These are phyloP conservation scores for Claviceps monticola DNA, from an alignment of 2,329 filamentous ascomycete species.

Conservation along the genomic window DNA sequence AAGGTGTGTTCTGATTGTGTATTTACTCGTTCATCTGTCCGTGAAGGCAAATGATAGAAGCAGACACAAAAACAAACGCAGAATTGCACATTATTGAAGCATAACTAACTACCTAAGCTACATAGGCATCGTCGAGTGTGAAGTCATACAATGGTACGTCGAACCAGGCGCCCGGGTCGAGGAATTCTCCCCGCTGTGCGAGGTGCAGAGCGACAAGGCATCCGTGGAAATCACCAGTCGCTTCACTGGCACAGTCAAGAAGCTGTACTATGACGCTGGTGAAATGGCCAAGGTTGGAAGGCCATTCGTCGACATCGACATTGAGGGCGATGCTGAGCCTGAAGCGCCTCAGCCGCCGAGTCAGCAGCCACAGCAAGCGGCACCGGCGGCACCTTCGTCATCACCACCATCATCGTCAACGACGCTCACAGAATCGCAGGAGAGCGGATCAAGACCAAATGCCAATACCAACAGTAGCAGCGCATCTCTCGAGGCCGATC, in stretches of 20 bases:
- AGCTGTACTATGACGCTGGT: conserved; percentile 85
- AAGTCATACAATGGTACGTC: conserved; percentile 99
- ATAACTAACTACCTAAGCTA: too few species aligned
- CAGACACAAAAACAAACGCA: too few species aligned
- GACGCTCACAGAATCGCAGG: not conserved
- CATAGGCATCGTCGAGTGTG: conserved; percentile 88
- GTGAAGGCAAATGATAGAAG: too few species aligned
- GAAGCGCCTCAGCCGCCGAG: conserved; percentile 9
- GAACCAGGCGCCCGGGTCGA: conserved; percentile 90
- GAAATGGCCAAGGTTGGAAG: conserved; percentile 95
- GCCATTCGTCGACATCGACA: conserved; percentile 89
- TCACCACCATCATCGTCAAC: conserved; percentile 10
- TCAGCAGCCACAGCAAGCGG: not conserved
- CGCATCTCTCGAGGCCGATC: conserved; percentile 1
- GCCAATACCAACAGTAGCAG: not conserved
- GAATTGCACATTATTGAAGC: too few species aligned
- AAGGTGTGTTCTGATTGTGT: conserved; percentile 39
- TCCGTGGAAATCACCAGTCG: conserved; percentile 84
- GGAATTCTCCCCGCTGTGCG: conserved; percentile 94
- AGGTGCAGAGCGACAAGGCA: conserved; percentile 97
- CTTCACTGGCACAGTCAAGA: conserved; percentile 91
- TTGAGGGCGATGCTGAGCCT: conserved; percentile 56
- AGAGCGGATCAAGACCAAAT: not conserved
- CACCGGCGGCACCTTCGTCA: conserved; percentile 15
- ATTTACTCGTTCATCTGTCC: too few species aligned